Evolutionary conservation across 2,329 filamentous ascomycete genomes (phyloP), one percentile per base, ranked within the genome.

Genomic region (Scedosporium dehoogii): DNA sequence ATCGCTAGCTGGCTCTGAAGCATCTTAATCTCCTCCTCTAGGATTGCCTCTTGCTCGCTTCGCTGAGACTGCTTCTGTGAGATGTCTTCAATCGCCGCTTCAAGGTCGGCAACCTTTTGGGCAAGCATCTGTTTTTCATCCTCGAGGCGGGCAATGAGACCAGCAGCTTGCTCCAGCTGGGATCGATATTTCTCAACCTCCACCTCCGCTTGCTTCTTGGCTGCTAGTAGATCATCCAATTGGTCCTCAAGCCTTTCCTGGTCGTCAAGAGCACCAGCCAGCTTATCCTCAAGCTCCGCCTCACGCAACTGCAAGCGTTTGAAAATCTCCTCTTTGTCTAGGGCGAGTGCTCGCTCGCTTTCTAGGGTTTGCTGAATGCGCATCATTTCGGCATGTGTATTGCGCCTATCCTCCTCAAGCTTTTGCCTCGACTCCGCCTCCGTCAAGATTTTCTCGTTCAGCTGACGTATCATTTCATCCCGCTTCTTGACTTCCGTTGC

Each of bases 301-400:
- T 99, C 94, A n/a, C 94, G 89, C 61, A 88, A 79, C 71, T 97
- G 94, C 23, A 99, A 80, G n/a, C 96, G 86, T 72, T 93, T 96
- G 80, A 97, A 99, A 64, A 99, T 99, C 70, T 99, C 94, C 72
- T 99, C 96, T 73, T 99, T 99, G 75, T 99, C 94, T 4, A 99
- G 79, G 1, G 94, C 94, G 51, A 99, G 81, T n/a, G 93, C 91
- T 59, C 94, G 86, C 74, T 99, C 96, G 67, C 92, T 96, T 73
- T 99, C 96, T 1, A 99, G 81, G 0, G 91, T 96, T 69, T 97
- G 91, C 72, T 97, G 92, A 57, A 97, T 90, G 38, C 90, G 87
- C 67, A 92, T 85, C 69, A 97, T 88, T 70, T 99, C 94, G 14
- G 87, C 81, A 68, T 97, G 90, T 1, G 91, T 90, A 65, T 92